Conservation (phyloP, 441 rosid species). For the Populus hybrid region DNA sequence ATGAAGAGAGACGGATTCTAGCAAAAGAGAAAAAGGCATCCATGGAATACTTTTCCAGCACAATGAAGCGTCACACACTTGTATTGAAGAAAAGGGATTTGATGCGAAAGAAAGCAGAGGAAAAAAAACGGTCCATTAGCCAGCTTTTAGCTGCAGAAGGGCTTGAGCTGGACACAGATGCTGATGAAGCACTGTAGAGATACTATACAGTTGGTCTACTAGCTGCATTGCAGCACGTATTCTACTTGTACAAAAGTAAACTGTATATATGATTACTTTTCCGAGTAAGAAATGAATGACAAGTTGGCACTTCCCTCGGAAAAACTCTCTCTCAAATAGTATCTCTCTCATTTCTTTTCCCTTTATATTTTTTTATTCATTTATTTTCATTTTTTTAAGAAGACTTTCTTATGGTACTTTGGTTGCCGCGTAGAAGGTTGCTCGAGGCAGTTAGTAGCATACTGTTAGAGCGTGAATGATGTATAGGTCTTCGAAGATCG, state of each 20-base stretch:
- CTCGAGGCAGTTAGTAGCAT: background rate
- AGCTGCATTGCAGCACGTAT: background rate
- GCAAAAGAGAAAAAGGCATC: slow-evolving; percentile 91
- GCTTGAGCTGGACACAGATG: slow-evolving; percentile 78
- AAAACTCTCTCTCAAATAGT: background rate
- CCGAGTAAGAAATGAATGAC: background rate
- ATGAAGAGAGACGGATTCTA: slow-evolving; percentile 76
- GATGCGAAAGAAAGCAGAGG: slow-evolving; percentile 86
- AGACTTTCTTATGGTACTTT: background rate
- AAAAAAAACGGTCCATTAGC: slow-evolving; percentile 52
- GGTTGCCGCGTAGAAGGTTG: background rate
- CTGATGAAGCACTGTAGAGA: slow-evolving; percentile 38
- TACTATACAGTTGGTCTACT: background rate
- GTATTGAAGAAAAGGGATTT: slow-evolving; percentile 85
- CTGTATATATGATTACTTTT: slow-evolving; percentile 19
- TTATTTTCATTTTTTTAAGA: too few relatives aligned
- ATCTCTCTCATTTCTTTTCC: background rate
- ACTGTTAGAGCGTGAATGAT: background rate
- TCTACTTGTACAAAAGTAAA: slow-evolving; percentile 13
- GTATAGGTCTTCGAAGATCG: background rate
- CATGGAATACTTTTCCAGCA: slow-evolving; percentile 55
- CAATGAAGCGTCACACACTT: slow-evolving; percentile 78
- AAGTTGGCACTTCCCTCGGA: background rate
- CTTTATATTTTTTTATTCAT: background rate
- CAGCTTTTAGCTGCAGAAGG: slow-evolving; percentile 90